These are phyloP conservation scores for Botrytis aclada DNA, from an alignment of 2,329 filamentous ascomycete species.

Conservation along the genomic window DNA sequence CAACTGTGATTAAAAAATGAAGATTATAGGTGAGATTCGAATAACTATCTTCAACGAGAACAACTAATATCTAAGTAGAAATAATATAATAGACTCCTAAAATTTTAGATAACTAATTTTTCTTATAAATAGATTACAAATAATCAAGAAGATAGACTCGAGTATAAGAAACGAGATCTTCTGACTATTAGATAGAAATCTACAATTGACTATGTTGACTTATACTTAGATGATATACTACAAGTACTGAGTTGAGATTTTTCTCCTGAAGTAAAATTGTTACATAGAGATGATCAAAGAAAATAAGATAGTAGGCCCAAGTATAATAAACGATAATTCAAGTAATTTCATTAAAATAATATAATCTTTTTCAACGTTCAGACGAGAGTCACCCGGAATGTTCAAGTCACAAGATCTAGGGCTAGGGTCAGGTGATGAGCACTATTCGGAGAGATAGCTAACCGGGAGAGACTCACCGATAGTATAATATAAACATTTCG, in stretches of 20 bases:
- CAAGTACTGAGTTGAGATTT: not conserved
- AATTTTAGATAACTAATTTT: too few species aligned
- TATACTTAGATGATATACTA: not conserved
- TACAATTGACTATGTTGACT: not conserved
- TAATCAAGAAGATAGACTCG: fast-evolving
- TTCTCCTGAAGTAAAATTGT: fast-evolving
- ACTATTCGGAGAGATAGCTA: not conserved
- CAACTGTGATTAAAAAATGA: too few species aligned
- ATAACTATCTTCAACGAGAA: too few species aligned
- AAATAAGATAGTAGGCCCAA: not conserved
- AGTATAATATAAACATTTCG: too few species aligned
- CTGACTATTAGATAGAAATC: not conserved
- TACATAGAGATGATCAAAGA: not conserved
- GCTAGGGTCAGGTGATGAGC: not conserved
- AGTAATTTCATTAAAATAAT: fast-evolving
- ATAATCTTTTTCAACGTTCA: not conserved
- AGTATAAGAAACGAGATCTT: not conserved
- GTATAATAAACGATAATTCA: not conserved
- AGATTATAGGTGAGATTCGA: too few species aligned
- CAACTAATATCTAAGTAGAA: too few species aligned
- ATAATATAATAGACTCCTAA: too few species aligned
- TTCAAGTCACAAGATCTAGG: not conserved
- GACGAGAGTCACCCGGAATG: not conserved
- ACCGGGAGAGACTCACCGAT: not conserved
- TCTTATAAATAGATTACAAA: not conserved